phyloP scores from a whole-genome alignment of 345 rosid genomes.

The Psidium guajava region DNA sequence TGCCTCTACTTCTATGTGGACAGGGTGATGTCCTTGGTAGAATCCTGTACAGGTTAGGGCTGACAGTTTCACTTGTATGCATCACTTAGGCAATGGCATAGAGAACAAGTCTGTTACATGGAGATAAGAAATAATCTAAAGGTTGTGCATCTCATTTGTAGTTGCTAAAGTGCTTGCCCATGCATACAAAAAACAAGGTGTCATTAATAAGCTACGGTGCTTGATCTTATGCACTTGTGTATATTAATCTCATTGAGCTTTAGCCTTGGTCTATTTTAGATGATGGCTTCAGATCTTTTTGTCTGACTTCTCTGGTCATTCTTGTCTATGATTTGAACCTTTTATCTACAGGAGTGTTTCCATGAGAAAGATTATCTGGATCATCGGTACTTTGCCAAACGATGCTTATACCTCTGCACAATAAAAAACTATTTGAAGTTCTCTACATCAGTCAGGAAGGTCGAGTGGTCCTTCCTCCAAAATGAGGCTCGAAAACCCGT shows the following conservation, averaged over 20 bases:
- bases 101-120: background rate
- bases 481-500: slow-evolving; percentile 92
- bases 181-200: background rate
- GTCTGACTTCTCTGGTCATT: background rate
- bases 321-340: background rate
- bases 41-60: background rate
- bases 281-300: background rate
- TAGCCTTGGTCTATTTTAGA: background rate
- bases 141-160: background rate
- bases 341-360: slow-evolving; percentile 61
- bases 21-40: background rate
- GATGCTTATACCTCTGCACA: slow-evolving; percentile 71
- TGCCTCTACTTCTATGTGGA: background rate
- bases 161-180: background rate
- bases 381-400: slow-evolving; percentile 82
- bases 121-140: background rate
- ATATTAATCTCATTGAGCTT: background rate
- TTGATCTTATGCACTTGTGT: background rate
- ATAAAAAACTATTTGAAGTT: slow-evolving; percentile 51
- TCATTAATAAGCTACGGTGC: background rate
- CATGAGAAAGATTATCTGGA: slow-evolving; percentile 79
- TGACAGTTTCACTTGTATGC: background rate
- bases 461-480: slow-evolving; percentile 71
- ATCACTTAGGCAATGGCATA: background rate
- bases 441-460: slow-evolving; percentile 36